Evolutionary conservation across 2,329 filamentous ascomycete genomes (phyloP), one percentile per base, ranked within the genome.

Genomic region (Peltaster fructicola): DNA sequence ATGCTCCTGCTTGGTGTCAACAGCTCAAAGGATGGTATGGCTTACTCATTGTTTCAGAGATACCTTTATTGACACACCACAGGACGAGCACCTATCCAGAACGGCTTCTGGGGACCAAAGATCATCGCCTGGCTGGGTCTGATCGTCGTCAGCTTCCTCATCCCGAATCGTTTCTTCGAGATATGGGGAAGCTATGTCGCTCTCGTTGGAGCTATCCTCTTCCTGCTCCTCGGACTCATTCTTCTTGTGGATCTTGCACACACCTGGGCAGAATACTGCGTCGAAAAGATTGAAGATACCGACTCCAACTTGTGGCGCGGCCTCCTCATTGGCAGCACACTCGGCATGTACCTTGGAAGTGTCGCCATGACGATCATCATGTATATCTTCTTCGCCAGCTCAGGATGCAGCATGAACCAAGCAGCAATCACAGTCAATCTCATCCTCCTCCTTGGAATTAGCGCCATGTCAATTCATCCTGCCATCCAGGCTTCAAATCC

Each of bases 31-130:
- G 78, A 91, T 48, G 76, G 77, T n/a, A n/a, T n/a, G n/a, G n/a
- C n/a, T n/a, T n/a, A n/a, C n/a, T n/a, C n/a, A n/a, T n/a, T n/a
- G n/a, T n/a, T n/a, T n/a, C n/a, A n/a, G n/a, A n/a, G n/a, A n/a
- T n/a, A n/a, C n/a, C n/a, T n/a, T n/a, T n/a, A n/a, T n/a, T n/a
- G n/a, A n/a, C n/a, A n/a, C n/a, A n/a, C n/a, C n/a, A n/a, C n/a
- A n/a, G n/a, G n/a, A 21, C 75, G 88, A 36, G 84, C 88, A 2
- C 67, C 71, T 10, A 66, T 98, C 26, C 88, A 98, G 48, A 98
- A 98, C 55, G 88, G 85, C n/a, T 98, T 81, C 54, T 98, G 88
- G 88, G 88, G 84, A 2, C 88, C 88, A 22, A 98, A 98, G 57
- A 65, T 98, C 30, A 68, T 93, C 31, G 69, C 73, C 25, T 98